Base-by-base conservation (phyloP, 129 eudicot genomes). In the Ambrosia artemisiifolia region DNA sequence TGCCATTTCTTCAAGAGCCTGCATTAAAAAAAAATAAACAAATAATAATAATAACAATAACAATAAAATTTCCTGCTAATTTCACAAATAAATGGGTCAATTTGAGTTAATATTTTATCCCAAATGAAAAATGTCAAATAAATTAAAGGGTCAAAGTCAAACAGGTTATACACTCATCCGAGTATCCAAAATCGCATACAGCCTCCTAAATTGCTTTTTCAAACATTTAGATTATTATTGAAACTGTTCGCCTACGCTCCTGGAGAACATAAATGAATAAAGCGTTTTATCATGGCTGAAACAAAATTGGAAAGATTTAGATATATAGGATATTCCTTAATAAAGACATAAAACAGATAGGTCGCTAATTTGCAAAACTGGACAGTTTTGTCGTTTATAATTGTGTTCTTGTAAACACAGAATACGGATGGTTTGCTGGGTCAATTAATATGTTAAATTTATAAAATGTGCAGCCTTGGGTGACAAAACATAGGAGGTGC, bases 1-100 rank as follows among this genome's bases (percentile, higher is more conserved):
- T 16, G 99, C 91, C 99, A 95, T 90, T 54, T 95, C 99, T 79
- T 88, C 94, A 30, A 95, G 91, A 60, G 99, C 99, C 99, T 95
- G 83, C 70, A 73, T 40, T 6, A 40, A 40, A 40, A 38, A 38
- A 5, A 40, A 40, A 6, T 40, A 1, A 7, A 40, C 7, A 38
- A 38, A 38, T 38, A 36, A 6, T 38, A 38, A 38, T 76, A 61
- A 54, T 34, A 28, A 60, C 14, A 10, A 51, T 30, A 33, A n/a
- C n/a, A n/a, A n/a, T n/a, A n/a, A n/a, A 44, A 49, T 32, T 57
- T 3, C 24, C 32, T 54, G 17, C 18, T 48, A 67, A 40, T 40
- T 40, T 40, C 44, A 60, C 42, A 11, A 24, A 20, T 19, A 0
- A 19, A 55, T 9, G 12, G 13, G 13, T 10, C 34, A 24, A 19